Percentiles rank a stretch among this genome's conserved stretches.
These are phyloP conservation scores for Starmerella riodocensis DNA, from an alignment of 805 yeast genomes.

Conservation along the genomic window DNA sequence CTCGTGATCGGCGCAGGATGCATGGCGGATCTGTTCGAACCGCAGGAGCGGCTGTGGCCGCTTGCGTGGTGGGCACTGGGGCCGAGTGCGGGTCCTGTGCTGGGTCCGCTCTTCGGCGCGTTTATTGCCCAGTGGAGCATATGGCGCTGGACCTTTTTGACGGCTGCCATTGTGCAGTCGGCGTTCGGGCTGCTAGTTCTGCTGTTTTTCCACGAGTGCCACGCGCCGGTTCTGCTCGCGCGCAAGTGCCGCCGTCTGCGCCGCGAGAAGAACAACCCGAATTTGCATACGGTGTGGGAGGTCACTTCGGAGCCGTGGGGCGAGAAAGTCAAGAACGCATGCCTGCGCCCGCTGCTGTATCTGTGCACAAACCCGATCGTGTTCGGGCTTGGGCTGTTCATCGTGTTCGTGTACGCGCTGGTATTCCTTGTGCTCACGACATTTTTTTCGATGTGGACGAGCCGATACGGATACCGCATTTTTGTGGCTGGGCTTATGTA, in stretches of 20 bases:
- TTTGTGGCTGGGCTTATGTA: conserved; percentile 47
- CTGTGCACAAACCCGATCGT: conserved; percentile 49
- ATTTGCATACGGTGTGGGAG: conserved; percentile 47
- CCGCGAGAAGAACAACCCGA: conserved; percentile 40
- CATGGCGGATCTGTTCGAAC: conserved; percentile 45
- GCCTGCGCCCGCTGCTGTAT: conserved; percentile 42
- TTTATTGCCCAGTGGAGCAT: conserved; percentile 36
- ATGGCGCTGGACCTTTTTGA: conserved; percentile 56
- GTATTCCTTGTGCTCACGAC: conserved; percentile 48
- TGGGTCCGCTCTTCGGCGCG: conserved; percentile 37
- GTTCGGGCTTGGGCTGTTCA: conserved; percentile 44
- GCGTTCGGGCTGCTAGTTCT: conserved; percentile 36
- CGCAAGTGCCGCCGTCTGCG: conserved; percentile 37
- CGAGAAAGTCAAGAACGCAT: conserved; percentile 29
- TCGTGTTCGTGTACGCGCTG: conserved; percentile 55
- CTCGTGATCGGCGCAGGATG: conserved; percentile 57
- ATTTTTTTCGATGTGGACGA: conserved; percentile 41
- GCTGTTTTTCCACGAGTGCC: conserved; percentile 41
- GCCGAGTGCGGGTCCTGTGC: conserved; percentile 47
- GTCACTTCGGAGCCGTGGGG: conserved; percentile 15
- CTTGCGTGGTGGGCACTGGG: conserved; percentile 45
- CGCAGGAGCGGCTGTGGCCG: conserved; percentile 39
- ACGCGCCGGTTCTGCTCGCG: conserved; percentile 39
- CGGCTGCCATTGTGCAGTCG: conserved; percentile 40
- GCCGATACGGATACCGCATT: conserved; percentile 33